Evolutionary conservation across 2,329 filamentous ascomycete species (phyloP).

Genomic region (Hymenotorrendiella dingleyae): DNA sequence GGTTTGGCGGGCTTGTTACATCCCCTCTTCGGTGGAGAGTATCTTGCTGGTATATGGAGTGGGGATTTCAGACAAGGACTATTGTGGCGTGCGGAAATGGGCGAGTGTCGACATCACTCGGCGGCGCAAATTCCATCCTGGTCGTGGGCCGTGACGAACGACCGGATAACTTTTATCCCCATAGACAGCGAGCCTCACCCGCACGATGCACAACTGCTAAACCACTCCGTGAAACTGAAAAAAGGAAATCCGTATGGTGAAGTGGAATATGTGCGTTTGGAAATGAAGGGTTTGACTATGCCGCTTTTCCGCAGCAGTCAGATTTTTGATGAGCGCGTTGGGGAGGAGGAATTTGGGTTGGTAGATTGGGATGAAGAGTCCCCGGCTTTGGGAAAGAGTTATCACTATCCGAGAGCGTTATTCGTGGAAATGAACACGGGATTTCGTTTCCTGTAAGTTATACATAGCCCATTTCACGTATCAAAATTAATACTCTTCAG

Average conservation of each 20-base stretch:
- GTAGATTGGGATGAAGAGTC: too few species aligned
- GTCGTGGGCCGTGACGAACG: background rate
- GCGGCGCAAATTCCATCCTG: background rate
- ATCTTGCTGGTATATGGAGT: conserved; percentile 1
- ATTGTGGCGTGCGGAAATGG: background rate
- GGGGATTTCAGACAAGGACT: background rate
- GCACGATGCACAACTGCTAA: background rate
- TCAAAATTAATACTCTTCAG: too few species aligned
- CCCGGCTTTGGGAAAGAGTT: too few species aligned
- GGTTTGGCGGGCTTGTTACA: background rate
- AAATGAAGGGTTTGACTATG: background rate
- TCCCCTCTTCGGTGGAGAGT: background rate
- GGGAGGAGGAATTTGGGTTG: too few species aligned
- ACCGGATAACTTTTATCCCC: background rate
- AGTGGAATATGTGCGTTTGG: background rate
- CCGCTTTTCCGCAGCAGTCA: background rate
- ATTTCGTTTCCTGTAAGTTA: too few species aligned
- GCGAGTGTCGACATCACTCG: background rate
- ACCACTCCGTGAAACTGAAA: background rate
- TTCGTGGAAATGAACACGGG: too few species aligned
- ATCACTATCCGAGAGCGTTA: too few species aligned
- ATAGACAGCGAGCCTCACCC: background rate
- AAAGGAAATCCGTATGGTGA: background rate
- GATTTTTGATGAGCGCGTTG: too few species aligned
- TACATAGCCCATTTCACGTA: too few species aligned